phyloP scores from a whole-genome alignment of 768 basidiomycete species.

The Podaxis rugospora region DNA sequence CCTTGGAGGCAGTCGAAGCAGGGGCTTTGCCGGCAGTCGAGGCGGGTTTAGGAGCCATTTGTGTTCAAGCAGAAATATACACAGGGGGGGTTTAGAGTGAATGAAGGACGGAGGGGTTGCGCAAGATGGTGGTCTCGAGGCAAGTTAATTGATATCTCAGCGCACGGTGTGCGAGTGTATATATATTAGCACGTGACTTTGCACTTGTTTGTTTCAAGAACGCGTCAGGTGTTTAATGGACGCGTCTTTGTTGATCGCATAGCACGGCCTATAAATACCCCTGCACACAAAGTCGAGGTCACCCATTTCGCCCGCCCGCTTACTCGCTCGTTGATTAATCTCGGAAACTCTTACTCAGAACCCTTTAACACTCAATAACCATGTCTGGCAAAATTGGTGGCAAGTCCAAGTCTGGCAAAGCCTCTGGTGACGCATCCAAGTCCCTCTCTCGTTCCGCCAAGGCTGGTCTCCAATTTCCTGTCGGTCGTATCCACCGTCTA shows the following conservation, averaged over 20 bases:
- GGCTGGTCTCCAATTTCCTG: slow-evolving; percentile 80
- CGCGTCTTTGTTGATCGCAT: slow-evolving; percentile 34
- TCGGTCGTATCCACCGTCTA: slow-evolving; percentile 89
- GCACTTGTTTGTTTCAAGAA: slow-evolving; percentile 32
- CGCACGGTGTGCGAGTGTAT: slow-evolving; percentile 21
- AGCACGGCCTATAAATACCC: background rate
- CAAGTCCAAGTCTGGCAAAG: slow-evolving; percentile 62
- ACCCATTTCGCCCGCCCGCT: background rate
- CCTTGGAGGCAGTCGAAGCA: slow-evolving; percentile 66
- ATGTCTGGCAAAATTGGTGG: slow-evolving; percentile 48
- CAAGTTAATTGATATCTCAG: slow-evolving; percentile 18
- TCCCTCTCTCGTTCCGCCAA: slow-evolving; percentile 69
- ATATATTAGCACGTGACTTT: slow-evolving; percentile 44
- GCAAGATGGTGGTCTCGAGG: slow-evolving; percentile 26
- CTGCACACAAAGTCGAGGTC: background rate
- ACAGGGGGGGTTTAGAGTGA: background rate
- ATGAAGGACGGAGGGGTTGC: slow-evolving; percentile 8
- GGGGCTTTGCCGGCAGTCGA: slow-evolving; percentile 81
- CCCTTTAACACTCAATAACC: slow-evolving; percentile 5
- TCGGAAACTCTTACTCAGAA: background rate
- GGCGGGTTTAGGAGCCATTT: slow-evolving; percentile 78
- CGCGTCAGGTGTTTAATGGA: slow-evolving; percentile 20
- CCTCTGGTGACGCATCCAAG: slow-evolving; percentile 58
- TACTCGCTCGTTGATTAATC: background rate
- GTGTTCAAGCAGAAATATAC: slow-evolving; percentile 13